These are phyloP conservation scores for Solanum hybrid DNA, from an alignment of 305 asterid genomes.

Conservation along the genomic window DNA sequence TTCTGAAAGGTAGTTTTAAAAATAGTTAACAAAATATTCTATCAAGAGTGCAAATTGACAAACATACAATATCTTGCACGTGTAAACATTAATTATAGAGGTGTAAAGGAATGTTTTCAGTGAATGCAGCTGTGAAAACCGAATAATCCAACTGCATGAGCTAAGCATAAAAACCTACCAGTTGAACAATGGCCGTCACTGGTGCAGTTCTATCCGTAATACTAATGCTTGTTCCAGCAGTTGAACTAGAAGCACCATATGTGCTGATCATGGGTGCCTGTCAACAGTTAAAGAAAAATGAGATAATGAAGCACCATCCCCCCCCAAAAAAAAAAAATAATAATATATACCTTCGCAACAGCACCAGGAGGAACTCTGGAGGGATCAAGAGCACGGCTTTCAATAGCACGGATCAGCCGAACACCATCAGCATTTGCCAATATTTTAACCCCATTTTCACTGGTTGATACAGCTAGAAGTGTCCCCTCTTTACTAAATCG, in stretches of 20 bases:
- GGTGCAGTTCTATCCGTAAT: slow-evolving; percentile 33
- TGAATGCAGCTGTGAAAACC: not conserved
- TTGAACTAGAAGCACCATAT: slow-evolving; percentile 38
- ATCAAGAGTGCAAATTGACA: not conserved
- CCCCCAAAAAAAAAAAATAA: not conserved
- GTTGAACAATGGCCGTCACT: slow-evolving; percentile 18
- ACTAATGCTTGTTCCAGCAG: slow-evolving; percentile 24
- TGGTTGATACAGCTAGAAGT: slow-evolving; percentile 56
- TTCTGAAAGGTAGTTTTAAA: slow-evolving; percentile 20
- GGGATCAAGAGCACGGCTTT: slow-evolving; percentile 21
- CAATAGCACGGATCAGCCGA: slow-evolving; percentile 25
- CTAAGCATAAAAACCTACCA: slow-evolving; percentile 23
- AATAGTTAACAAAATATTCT: not conserved
- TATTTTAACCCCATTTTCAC: slow-evolving; percentile 48
- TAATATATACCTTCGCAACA: slow-evolving; percentile 30
- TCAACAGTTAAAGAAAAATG: not conserved
- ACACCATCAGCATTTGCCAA: slow-evolving; percentile 51
- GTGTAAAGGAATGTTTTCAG: not conserved
- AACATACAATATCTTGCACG: not conserved
- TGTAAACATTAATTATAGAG: not conserved
- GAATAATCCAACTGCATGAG: not conserved
- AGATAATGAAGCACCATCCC: not conserved
- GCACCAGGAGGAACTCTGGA: slow-evolving; percentile 19
- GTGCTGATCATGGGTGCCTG: slow-evolving; percentile 37
- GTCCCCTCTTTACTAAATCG: slow-evolving; percentile 54